These are phyloP conservation scores for Meripilus lineatus DNA, from an alignment of 1,284 basidiomycete genomes.

Conservation along the genomic window DNA sequence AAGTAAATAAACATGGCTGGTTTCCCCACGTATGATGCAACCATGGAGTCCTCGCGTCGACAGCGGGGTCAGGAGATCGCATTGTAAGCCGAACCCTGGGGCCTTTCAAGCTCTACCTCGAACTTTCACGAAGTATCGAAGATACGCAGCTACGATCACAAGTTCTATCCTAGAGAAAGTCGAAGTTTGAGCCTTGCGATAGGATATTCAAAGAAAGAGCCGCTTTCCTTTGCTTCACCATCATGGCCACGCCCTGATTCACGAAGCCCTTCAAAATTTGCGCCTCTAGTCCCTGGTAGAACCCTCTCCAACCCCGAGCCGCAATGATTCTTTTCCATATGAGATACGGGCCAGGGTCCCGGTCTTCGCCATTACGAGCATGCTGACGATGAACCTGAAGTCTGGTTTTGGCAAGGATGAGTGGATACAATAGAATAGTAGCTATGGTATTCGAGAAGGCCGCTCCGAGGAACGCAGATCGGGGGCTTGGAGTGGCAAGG, in stretches of 20 bases:
- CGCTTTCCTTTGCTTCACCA: conserved; percentile 48
- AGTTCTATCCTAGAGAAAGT: too few species aligned
- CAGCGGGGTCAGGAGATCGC: too few species aligned
- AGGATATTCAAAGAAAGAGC: too few species aligned
- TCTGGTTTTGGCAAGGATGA: conserved; percentile 54
- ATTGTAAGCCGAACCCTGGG: too few species aligned
- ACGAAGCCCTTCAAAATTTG: conserved; percentile 52
- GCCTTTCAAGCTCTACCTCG: too few species aligned
- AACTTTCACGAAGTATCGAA: too few species aligned
- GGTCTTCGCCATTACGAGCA: conserved; percentile 20
- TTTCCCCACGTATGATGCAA: too few species aligned
- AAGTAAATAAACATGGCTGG: too few species aligned
- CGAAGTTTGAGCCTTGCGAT: too few species aligned
- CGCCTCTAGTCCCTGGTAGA: conserved; percentile 50
- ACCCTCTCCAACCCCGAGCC: conserved; percentile 29
- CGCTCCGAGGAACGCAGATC: conserved; percentile 42
- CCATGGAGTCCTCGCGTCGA: too few species aligned
- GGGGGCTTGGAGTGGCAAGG: conserved; percentile 24
- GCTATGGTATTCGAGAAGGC: conserved; percentile 43
- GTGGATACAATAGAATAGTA: conserved; percentile 44
- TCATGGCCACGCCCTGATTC: conserved; percentile 51
- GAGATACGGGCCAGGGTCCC: conserved; percentile 16
- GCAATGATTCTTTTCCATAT: conserved; percentile 20
- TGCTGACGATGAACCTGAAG: conserved; percentile 34
- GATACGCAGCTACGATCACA: too few species aligned